Evolutionary conservation across 352 stramenopile species (phyloP), one percentile per base, ranked within the genome.

Genomic region (Phytophthora pseudosyringae): DNA sequence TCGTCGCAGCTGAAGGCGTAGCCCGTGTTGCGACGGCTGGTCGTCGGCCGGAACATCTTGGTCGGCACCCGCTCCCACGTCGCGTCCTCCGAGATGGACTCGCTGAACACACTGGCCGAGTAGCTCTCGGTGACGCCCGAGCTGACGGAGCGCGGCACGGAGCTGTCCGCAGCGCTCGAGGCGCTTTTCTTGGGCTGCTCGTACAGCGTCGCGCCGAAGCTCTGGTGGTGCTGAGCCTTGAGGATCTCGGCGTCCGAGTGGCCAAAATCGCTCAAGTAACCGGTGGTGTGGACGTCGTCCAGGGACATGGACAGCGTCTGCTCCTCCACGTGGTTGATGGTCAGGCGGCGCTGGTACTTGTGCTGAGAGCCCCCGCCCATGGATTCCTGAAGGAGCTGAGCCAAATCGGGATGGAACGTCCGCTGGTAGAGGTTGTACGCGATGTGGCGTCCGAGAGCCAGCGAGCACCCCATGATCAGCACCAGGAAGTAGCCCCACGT

Each of bases 1-100:
- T 94, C 84, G 60, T 94, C 86, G 64, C 83, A 93, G 59, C 84
- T 93, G 66, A 94, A 94, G 28, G 86, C 86, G 50, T 77, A 94
- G 41, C 86, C 86, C 8, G 84, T 93, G 64, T 88, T 90, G 28
- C 80, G 74, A 8, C 78, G 69, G n/a, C 67, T 62, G 13, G 66
- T 63, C 3, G 62, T 82, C 16, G 64, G 28, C 26, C 73, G 70
- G 57, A 79, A 73, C 59, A 76, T 71, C 43, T 73, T 80, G 29
- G 56, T 46, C 10, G 76, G 67, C 4, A 73, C 65, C n/a, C 68
- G 69, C 29, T 88, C 73, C 75, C 75, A 87, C 16, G 60, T 60
- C 6, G 54, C 59, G 15, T 89, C 76, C 49, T 78, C 74, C 16
- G 69, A 63, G 18, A 85, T 74, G 4, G 78, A 88, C 32, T 80